These are phyloP conservation scores for Russula sp. DNA, from an alignment of 768 basidiomycete species.

Conservation along the genomic window DNA sequence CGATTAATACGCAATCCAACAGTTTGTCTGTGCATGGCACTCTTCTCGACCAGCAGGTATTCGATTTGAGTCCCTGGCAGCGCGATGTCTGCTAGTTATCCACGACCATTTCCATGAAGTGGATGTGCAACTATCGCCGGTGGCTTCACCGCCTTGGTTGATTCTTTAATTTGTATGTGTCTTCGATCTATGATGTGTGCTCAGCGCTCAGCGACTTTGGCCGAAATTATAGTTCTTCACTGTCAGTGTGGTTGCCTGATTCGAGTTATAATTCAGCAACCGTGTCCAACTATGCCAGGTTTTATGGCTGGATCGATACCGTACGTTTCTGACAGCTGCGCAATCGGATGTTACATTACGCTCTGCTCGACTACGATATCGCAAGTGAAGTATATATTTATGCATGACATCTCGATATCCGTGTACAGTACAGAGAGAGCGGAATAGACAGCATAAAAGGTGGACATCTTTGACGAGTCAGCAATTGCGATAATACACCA, in stretches of 20 bases:
- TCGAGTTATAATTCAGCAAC: not conserved
- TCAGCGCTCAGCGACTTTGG: not conserved
- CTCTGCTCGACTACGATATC: slow-evolving; percentile 3
- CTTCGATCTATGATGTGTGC: slow-evolving; percentile 23
- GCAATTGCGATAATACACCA: slow-evolving; percentile 13
- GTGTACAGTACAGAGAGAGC: slow-evolving; percentile 26
- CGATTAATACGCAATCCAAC: slow-evolving; percentile 41
- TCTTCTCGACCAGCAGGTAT: slow-evolving; percentile 93
- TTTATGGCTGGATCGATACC: slow-evolving; percentile 7
- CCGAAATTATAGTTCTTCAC: not conserved
- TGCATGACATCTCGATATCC: slow-evolving; percentile 21
- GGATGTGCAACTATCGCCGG: slow-evolving; percentile 94
- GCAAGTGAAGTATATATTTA: slow-evolving; percentile 8
- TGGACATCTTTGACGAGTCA: slow-evolving; percentile 5
- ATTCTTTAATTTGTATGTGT: slow-evolving; percentile 91
- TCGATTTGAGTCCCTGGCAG: slow-evolving; percentile 83
- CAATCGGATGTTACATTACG: not conserved
- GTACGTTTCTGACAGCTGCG: not conserved
- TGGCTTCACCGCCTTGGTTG: slow-evolving; percentile 86
- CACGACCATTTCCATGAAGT: slow-evolving; percentile 88
- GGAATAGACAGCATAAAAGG: slow-evolving; percentile 20
- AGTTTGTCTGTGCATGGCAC: slow-evolving; percentile 96
- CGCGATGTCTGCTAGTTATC: slow-evolving; percentile 85
- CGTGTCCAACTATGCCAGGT: not conserved
- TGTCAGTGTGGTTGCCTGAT: not conserved